A percentile compares a stretch with the other conserved stretches of the same genome.
Conservation (phyloP, 176 grass and related monocot species). For the Canna indica region DNA sequence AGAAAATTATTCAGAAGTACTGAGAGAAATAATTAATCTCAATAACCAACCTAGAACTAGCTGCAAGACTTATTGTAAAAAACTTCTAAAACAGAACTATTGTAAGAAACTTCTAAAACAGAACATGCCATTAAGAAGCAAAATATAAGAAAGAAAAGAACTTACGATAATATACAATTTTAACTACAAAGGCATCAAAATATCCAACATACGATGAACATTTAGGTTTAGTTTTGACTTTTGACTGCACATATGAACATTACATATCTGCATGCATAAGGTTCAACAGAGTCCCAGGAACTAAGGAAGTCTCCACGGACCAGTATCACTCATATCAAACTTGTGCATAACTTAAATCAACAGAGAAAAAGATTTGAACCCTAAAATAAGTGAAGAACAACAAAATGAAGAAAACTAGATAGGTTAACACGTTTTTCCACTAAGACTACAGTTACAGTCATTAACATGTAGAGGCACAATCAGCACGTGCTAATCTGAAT, state of each 20-base stretch:
- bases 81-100: constrained; percentile 17
- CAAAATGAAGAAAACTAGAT: neutral
- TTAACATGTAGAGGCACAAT: neutral
- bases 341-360: neutral
- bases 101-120: neutral
- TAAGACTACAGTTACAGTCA: too few species aligned
- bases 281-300: neutral
- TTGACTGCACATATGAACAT: neutral
- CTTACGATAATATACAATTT: neutral
- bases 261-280: neutral
- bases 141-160: neutral
- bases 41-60: constrained; percentile 6
- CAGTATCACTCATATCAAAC: neutral
- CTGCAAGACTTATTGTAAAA: too few species aligned
- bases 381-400: neutral
- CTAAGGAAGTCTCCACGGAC: neutral
- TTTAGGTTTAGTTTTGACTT: neutral
- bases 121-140: neutral
- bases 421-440: too few species aligned
- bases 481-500: neutral
- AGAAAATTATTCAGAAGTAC: constrained; percentile 13
- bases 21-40: constrained; percentile 8
- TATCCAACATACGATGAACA: neutral
- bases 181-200: neutral
- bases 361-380: neutral